Base-by-base conservation (phyloP, 148 eudicot species). In the Polygonum aviculare region DNA sequence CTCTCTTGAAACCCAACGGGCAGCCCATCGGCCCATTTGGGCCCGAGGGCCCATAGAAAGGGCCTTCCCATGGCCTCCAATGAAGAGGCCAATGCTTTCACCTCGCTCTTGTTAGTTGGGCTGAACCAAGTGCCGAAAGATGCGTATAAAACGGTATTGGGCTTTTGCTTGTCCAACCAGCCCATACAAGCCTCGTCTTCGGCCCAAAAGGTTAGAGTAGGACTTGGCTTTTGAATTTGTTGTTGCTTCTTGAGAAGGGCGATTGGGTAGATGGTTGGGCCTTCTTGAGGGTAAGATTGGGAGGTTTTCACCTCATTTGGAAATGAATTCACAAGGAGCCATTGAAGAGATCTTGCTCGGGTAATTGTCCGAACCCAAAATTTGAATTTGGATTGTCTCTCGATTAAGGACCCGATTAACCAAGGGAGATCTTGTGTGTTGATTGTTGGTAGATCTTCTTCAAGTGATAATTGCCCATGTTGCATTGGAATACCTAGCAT, bases 71-170 rank as follows among this genome's bases (percentile, higher is more conserved):
- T 78, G 44, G 82, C 84, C 79, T 93, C 94, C 6, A 91, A 82
- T 0, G 97, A 80, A 65, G 79, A 55, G 19, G 98, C 97, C 47
- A 93, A 74, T 18, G 60, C 78, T 31, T 78, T 84, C 7, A 88
- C 82, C 72, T 93, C 87, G 2, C 54, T 57, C 76, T 87, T 88
- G 1, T 85, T 89, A 40, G 88, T 87, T 33, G 98, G 98, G 82
- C 91, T 85, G 49, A 90, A 92, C 98, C 98, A 93, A 74, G 94
- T 93, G 26, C 98, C 98, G 73, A 93, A 93, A 0, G 97, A 91
- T 10, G 91, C 77, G 80, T 93, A 93, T 19, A 93, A 51, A 0
- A 93, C 97, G 12, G 90, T 90, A 55, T 86, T 75, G 22, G 79
- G 80, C 22, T 67, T 69, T 76, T 91, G 91, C 47, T 79, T 62